Evolutionary conservation across 139 green algal species (phyloP), one percentile per base, ranked within the genome.

Genomic region (Deuterostichococcus epilithicus): DNA sequence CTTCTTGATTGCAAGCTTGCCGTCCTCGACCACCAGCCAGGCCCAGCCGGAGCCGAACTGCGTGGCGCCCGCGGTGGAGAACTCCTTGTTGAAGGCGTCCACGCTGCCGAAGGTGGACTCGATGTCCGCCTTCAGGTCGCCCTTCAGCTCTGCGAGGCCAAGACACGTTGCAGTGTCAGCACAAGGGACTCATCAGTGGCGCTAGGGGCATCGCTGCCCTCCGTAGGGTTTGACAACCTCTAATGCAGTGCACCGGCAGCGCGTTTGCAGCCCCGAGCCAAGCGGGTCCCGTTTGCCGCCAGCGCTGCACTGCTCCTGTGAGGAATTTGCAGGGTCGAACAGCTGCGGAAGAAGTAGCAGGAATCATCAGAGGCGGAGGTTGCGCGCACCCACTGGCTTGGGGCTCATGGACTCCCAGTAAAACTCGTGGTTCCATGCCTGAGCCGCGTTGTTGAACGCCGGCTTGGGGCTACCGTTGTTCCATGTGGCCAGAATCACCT

Each of bases 361-460:
- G 39, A 74, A 44, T 23, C 15, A 44, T 33, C 26, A 68, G 68
- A 38, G 28, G 39, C 42, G 22, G 28, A 23, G 28, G n/a, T 22
- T 6, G n/a, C 0, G 26, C 60, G 58, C 68, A 79, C 93, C 92
- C n/a, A 87, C 90, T 60, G 86, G 87, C 34, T 89, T 91, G 77
- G 94, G 85, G 76, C 86, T 88, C 90, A 98, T 95, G 70, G 77
- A 90, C 85, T 96, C 84, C 94, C 95, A 98, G 90, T 97, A 98
- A 82, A 98, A 98, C 36, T 89, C 91, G 87, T 98, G 94, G 89
- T 98, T 98, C 86, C 92, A 94, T 33, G 92, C 76, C 87, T 96
- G 91, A 0, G 89, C 93, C 18, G 93, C 93, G 75, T 97, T 97
- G 91, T 97, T 97, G 88, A 98, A 98, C 34, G 87, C 91, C 36